Conservation (phyloP, 2,329 filamentous ascomycete species). For the Gremmenia infestans region DNA sequence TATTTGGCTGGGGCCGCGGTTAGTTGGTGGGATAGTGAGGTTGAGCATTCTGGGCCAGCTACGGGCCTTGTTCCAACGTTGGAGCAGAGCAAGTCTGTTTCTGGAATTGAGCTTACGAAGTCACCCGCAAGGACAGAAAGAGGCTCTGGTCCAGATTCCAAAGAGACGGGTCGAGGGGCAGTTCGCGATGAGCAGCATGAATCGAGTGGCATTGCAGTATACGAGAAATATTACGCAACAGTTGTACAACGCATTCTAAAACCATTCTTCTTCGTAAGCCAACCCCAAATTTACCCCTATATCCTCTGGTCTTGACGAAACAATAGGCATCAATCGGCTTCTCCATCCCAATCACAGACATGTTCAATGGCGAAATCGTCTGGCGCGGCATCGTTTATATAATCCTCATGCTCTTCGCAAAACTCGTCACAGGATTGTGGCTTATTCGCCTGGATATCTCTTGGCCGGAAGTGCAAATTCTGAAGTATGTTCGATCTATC, state of each 20-base stretch:
- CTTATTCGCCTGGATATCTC: conserved; percentile 34
- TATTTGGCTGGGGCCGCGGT: conserved; percentile 56
- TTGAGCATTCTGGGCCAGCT: background rate
- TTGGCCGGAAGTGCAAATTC: background rate
- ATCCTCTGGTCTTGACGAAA: conserved; percentile 11
- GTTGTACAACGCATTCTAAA: conserved; percentile 50
- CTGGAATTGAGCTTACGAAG: background rate
- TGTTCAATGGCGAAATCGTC: conserved; percentile 58
- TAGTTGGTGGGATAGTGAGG: conserved; percentile 52
- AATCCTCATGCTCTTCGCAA: conserved; percentile 61
- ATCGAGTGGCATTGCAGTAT: conserved; percentile 18
- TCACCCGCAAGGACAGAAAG: background rate
- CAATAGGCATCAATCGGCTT: conserved; percentile 61
- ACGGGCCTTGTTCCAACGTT: background rate
- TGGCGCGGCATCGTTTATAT: conserved; percentile 72
- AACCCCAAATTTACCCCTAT: conserved; percentile 8
- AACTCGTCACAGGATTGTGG: conserved; percentile 58
- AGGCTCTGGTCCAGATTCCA: background rate
- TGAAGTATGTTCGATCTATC: background rate
- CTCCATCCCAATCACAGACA: conserved; percentile 64
- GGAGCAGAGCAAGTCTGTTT: background rate
- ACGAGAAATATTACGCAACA: conserved; percentile 37
- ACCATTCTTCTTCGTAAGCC: conserved; percentile 62
- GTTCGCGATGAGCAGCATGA: background rate
- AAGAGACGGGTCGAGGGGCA: background rate